A percentile compares a stretch with the other conserved stretches of the same genome.
These are phyloP conservation scores for Oryza australiensis DNA, from an alignment of 176 grass and related monocot species.

Conservation along the genomic window DNA sequence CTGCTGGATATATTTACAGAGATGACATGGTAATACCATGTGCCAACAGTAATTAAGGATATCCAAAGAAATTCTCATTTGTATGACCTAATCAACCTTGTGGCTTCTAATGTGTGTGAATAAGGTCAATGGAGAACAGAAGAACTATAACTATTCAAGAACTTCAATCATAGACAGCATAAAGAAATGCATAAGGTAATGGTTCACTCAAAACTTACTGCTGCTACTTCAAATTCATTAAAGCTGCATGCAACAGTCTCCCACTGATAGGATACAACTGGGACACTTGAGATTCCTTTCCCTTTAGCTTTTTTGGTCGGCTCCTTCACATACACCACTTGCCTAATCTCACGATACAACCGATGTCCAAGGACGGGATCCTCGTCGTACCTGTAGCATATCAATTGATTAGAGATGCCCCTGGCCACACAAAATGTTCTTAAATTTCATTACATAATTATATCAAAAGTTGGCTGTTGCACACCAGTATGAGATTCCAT, in stretches of 20 bases:
- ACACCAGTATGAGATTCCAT: conserved; percentile 96
- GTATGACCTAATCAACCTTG: not conserved
- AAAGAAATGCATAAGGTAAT: conserved; percentile 22
- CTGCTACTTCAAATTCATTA: conserved; percentile 76
- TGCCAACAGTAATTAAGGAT: not conserved
- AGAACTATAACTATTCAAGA: conserved; percentile 11
- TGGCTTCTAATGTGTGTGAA: not conserved
- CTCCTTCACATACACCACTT: conserved; percentile 56
- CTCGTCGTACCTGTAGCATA: conserved; percentile 77
- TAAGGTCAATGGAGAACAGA: not conserved
- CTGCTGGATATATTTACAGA: conserved; percentile 19
- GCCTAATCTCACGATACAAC: conserved; percentile 90
- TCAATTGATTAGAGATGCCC: conserved; percentile 34
- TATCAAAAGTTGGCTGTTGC: conserved; percentile 26
- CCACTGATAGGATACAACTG: conserved; percentile 76
- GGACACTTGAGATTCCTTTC: conserved; percentile 48
- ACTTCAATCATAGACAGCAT: not conserved
- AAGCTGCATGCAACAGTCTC: conserved; percentile 89
- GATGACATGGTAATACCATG: conserved; percentile 11
- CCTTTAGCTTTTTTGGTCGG: conserved; percentile 53
- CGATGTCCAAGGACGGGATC: conserved; percentile 85
- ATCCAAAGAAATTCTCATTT: conserved; percentile 12
- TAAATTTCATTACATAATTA: conserved; percentile 2
- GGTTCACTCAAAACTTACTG: conserved; percentile 60
- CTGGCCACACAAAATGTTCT: conserved; percentile 2